phyloP scores from a whole-genome alignment of 345 rosid species.

The Melaleuca alternifolia region DNA sequence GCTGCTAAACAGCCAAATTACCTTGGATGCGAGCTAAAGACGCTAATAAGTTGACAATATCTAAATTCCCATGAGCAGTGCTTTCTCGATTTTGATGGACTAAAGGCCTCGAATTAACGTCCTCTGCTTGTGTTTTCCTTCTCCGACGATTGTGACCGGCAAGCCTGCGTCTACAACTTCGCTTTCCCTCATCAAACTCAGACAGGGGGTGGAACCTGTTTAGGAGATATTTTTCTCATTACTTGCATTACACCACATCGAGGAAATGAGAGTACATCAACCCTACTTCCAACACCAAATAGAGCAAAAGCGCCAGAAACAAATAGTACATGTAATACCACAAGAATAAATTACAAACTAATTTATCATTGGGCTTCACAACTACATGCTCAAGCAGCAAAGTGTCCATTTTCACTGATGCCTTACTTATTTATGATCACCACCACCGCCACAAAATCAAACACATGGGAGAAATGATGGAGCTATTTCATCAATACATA shows the following conservation, averaged over 20 bases:
- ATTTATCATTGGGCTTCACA: neutral
- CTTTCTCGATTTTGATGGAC: constrained; percentile 35
- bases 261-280: neutral
- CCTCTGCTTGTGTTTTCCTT: constrained; percentile 76
- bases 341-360: neutral
- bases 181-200: constrained; percentile 82
- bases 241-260: neutral
- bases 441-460: neutral
- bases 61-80: constrained; percentile 27
- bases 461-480: neutral
- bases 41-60: constrained; percentile 61
- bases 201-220: constrained; percentile 69
- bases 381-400: neutral
- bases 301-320: neutral
- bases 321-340: neutral
- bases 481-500: neutral
- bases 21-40: constrained; percentile 67
- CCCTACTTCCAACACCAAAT: neutral
- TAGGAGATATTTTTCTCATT: neutral
- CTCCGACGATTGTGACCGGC: constrained; percentile 77
- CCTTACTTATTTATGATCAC: neutral
- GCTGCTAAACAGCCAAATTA: constrained; percentile 2
- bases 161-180: constrained; percentile 85
- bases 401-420: neutral
- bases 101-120: constrained; percentile 41